These are phyloP conservation scores for Hypoxylon sp. DNA, from an alignment of 2,329 filamentous ascomycete genomes.

Conservation along the genomic window DNA sequence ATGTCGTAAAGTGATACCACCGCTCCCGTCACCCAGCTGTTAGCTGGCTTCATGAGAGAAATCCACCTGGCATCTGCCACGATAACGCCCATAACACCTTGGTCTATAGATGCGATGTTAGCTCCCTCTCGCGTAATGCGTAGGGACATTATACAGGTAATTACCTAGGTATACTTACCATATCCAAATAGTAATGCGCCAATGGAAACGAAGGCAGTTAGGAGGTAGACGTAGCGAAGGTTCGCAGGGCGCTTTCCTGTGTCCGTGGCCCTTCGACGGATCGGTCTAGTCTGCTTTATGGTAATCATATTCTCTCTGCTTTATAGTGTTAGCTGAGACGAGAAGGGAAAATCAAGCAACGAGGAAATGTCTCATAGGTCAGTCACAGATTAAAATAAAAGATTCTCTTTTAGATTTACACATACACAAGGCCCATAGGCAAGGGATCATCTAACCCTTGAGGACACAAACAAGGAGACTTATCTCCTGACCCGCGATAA, in stretches of 20 bases:
- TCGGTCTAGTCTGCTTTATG: slow-evolving; percentile 36
- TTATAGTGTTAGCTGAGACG: not conserved
- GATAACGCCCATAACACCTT: slow-evolving; percentile 44
- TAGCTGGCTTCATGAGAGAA: slow-evolving; percentile 34
- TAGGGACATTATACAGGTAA: not conserved
- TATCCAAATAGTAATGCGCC: slow-evolving; percentile 43
- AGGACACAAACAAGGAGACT: not conserved
- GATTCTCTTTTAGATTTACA: not conserved
- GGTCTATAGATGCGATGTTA: slow-evolving; percentile 21
- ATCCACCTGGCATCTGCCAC: slow-evolving; percentile 42
- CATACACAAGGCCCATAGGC: not conserved
- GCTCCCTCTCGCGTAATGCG: not conserved
- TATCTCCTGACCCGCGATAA: not conserved
- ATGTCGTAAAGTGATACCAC: slow-evolving; percentile 44
- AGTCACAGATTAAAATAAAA: not conserved
- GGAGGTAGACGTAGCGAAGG: slow-evolving; percentile 39
- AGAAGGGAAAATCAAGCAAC: not conserved
- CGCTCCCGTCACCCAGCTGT: slow-evolving; percentile 41
- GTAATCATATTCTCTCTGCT: slow-evolving; percentile 25
- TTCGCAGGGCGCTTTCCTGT: slow-evolving; percentile 28
- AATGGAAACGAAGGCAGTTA: slow-evolving; percentile 42
- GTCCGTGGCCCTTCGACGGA: slow-evolving; percentile 22
- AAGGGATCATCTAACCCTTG: not conserved
- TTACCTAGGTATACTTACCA: slow-evolving; percentile 17
- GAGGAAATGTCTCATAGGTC: not conserved